Evolutionary conservation across 805 yeast species (phyloP).

Genomic region (Saturnispora gosingensis): DNA sequence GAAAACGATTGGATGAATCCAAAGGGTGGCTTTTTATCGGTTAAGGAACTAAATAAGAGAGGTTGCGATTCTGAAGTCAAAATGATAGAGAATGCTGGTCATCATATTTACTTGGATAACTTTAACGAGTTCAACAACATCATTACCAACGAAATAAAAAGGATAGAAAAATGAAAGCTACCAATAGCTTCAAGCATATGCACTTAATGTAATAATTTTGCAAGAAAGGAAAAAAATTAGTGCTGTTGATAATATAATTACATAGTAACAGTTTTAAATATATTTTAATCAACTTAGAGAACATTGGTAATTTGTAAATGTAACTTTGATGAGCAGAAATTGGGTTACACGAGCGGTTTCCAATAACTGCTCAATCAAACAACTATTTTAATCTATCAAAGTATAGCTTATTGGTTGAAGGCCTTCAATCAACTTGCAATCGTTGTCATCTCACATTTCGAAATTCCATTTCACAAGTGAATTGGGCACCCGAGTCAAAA

Average conservation of each 20-base stretch:
- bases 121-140: slow-evolving; percentile 41
- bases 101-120: slow-evolving; percentile 72
- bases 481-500: not conserved
- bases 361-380: too few species aligned
- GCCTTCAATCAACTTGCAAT: too few species aligned
- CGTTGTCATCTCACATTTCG: too few species aligned
- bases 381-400: too few species aligned
- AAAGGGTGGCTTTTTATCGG: slow-evolving; percentile 37
- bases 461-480: too few species aligned
- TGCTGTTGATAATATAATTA: not conserved
- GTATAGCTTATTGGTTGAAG: too few species aligned
- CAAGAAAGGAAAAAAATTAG: not conserved
- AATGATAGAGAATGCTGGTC: slow-evolving; percentile 52
- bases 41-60: slow-evolving; percentile 27
- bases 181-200: not conserved
- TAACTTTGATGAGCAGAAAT: not conserved
- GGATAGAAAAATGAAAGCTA: slow-evolving; percentile 9
- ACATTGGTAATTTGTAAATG: not conserved
- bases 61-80: slow-evolving; percentile 16
- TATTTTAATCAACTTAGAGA: not conserved
- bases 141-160: slow-evolving; percentile 43
- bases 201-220: not conserved
- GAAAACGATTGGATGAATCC: slow-evolving; percentile 58
- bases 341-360: too few species aligned
- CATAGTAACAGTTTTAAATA: not conserved